A percentile compares a stretch with the other conserved stretches of the same genome.
Evolutionary conservation across 768 basidiomycete species (phyloP).

Genomic region (Mycena olivaceomarginata): DNA sequence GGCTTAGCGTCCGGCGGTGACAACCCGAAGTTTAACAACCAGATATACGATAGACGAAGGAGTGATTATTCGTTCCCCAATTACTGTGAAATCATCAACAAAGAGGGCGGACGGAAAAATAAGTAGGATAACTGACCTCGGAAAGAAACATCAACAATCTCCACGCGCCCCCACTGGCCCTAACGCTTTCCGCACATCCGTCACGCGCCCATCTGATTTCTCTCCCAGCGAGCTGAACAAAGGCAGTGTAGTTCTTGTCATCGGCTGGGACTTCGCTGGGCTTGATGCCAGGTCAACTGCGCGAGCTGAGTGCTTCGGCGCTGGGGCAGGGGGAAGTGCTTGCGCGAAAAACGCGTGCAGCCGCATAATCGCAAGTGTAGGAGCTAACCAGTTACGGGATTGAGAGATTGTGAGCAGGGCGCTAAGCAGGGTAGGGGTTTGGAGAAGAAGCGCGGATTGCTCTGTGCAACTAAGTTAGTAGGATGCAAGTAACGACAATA

Average conservation of each 20-base stretch:
- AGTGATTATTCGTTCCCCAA: conserved; percentile 91
- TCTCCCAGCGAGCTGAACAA: conserved; percentile 71
- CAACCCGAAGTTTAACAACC: conserved; percentile 87
- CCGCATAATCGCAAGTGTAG: conserved; percentile 87
- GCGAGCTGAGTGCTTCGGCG: conserved; percentile 68
- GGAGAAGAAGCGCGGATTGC: conserved; percentile 82
- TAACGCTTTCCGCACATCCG: conserved; percentile 80
- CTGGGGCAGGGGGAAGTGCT: conserved; percentile 80
- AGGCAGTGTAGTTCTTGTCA: conserved; percentile 65
- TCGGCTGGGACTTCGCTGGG: conserved; percentile 66
- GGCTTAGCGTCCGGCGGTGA: conserved; percentile 69
- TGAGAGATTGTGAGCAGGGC: conserved; percentile 89
- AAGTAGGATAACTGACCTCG: conserved; percentile 73
- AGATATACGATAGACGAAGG: conserved; percentile 94
- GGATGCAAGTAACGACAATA: background rate
- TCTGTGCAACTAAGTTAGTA: conserved; percentile 64
- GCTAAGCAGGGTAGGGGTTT: conserved; percentile 82
- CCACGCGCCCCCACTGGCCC: conserved; percentile 82
- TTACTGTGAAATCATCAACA: conserved; percentile 69
- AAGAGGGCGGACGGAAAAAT: background rate
- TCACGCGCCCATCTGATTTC: conserved; percentile 67
- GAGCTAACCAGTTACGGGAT: conserved; percentile 92
- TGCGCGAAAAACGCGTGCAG: conserved; percentile 91
- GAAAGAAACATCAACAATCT: conserved; percentile 90
- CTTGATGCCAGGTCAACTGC: conserved; percentile 87